Conservation (phyloP, 306 rosid genomes). For the Sophora flavescens region DNA sequence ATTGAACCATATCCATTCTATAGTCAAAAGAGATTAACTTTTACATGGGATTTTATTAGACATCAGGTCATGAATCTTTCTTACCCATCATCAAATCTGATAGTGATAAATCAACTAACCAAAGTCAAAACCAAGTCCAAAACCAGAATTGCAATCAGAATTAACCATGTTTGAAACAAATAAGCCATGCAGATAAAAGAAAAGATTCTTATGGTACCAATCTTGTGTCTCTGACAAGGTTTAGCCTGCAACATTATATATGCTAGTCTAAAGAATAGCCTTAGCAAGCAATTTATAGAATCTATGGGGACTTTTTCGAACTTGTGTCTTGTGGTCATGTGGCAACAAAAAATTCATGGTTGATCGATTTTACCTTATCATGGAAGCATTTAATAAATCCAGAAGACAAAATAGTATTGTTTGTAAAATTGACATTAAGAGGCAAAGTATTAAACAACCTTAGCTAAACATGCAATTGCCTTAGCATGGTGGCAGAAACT, state of each 20-base stretch:
- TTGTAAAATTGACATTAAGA: conserved; percentile 24
- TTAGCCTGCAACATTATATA: conserved; percentile 16
- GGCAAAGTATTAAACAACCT: conserved; percentile 21
- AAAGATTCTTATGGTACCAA: conserved; percentile 7
- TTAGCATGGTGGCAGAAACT: conserved; percentile 29
- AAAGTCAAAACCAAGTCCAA: conserved; percentile 18
- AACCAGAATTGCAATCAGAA: conserved; percentile 27
- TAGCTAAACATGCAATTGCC: conserved; percentile 30
- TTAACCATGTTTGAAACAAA: conserved; percentile 18
- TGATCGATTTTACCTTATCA: not conserved
- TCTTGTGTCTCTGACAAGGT: conserved; percentile 10
- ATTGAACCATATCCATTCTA: conserved; percentile 37
- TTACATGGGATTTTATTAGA: not conserved
- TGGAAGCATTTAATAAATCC: conserved; percentile 41
- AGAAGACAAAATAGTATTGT: conserved; percentile 23
- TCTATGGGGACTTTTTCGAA: not conserved
- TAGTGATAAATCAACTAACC: not conserved
- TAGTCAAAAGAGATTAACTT: not conserved
- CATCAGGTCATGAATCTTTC: conserved; percentile 27
- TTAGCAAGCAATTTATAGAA: not conserved
- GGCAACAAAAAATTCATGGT: conserved; percentile 18
- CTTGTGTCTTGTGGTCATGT: conserved; percentile 17
- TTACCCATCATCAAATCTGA: conserved; percentile 17
- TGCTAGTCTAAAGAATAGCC: conserved; percentile 6
- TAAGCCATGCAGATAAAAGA: conserved; percentile 24